Base-by-base conservation (phyloP, 768 basidiomycete genomes). In the Podaxis pistillaris region DNA sequence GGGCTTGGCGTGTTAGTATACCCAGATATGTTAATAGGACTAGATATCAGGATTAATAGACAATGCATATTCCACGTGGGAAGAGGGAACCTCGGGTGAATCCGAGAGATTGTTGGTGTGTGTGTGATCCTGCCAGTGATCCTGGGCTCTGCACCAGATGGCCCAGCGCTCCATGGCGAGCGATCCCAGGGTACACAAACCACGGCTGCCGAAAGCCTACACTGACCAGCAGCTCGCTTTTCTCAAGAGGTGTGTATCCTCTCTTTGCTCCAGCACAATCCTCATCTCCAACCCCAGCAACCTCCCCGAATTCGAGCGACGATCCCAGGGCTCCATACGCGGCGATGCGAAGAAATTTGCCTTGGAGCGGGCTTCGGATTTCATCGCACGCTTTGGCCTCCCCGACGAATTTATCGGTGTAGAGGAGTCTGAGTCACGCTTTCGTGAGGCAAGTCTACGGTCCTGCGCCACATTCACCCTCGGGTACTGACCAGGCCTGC, bases 281-380 rank as follows among this genome's bases (percentile, higher is more conserved):
- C 60, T 40, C 17, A 58, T 66, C 38, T 56, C 65, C 54, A 57
- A 54, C 62, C 33, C 26, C 66, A 83, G 80, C 70, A 74, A 81
- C 67, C 76, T 83, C 12, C 71, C 75, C 59, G 86, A 86, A 60
- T 88, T 86, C 67, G 87, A 88, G 72, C 74, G 83, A 33, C 71
- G 86, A 56, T 82, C 85, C 5, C 79, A 83, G 55, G 86, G 85
- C 3, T 79, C 84, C 37, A 80, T 87, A 41, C 75, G 87, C 62
- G 87, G 87, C 26, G 87, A 88, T 74, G 86, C 87, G 13, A 88
- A 88, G 71, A 87, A 87, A 68, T 88, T 86, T 58, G 87, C 87
- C 0, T 70, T 88, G 15, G 86, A 87, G 63, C 77, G 83, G 37
- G 87, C 87, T 12, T 75, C 76, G 69, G 85, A 87, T 65, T 88